Base-by-base conservation (phyloP, 345 rosid species). In the Firmiana major region DNA sequence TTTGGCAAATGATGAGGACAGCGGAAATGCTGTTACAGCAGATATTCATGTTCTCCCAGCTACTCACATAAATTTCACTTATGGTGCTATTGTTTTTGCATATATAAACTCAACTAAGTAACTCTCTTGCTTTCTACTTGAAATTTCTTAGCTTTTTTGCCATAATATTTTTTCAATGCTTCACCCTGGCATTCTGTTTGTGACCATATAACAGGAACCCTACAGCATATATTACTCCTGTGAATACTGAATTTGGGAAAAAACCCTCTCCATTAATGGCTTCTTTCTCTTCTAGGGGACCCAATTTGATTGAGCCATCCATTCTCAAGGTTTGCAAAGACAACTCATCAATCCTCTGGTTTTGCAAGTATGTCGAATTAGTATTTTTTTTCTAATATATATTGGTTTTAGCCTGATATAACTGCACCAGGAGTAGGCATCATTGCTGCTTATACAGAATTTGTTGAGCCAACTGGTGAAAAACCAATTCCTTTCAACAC, bases 371-470 rank as follows among this genome's bases (percentile, higher is more conserved):
- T 11, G 31, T 59, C 6, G 1, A 22, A 12, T 4, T 60, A 51
- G 13, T 10, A 42, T 40, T 59, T 11, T 21, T 34, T 17, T 36
- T 11, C 7, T 1, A 7, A 11, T 13, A 36, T 4, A 31, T 7
- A 7, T 22, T 10, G 1, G 16, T 51, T 80, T 43, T 79, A 87
- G 90, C 91, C 91, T 51, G 90, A 90, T 80, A 53, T 90, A 17
- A 86, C 82, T 59, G 91, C 92, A 49, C 92, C 94, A 0, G 92
- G 92, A 7, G 84, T 86, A 54, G 59, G 71, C 71, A 57, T 89
- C 43, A 74, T 90, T 51, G 91, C 90, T 24, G 90, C 89, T 38
- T 84, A 19, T 68, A 67, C 78, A 0, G 72, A 60, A 80, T 84
- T 76, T 46, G 67, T 11, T 3, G 72, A 76, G 1, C 87, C 88